A percentile compares a stretch with the other conserved stretches of the same genome.
phyloP scores from a whole-genome alignment of 192 early-diverging fungal species.

The Coemansia sp. region DNA sequence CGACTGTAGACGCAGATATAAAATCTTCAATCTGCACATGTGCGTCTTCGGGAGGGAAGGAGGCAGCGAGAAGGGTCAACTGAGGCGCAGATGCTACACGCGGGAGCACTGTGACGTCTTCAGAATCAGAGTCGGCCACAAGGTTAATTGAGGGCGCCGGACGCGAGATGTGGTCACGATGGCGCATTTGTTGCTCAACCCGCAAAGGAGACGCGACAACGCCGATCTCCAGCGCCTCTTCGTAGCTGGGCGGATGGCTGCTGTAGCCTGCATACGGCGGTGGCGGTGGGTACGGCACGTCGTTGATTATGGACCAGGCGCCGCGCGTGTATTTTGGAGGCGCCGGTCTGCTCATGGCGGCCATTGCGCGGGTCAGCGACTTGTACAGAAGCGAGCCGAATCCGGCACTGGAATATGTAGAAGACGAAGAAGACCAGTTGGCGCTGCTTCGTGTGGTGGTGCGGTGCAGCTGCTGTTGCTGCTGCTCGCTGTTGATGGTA shows the following conservation, averaged over 20 bases:
- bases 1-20: not conserved
- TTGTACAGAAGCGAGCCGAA: conserved; percentile 27
- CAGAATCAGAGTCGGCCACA: not conserved
- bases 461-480: conserved; percentile 2
- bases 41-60: not conserved
- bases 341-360: conserved; percentile 13
- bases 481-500: conserved; percentile 2
- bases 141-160: conserved; percentile 2
- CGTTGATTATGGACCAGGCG: conserved; percentile 52
- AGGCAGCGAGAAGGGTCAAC: not conserved
- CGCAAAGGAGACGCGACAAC: conserved; percentile 51
- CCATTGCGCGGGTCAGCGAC: conserved; percentile 33
- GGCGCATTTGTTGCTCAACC: conserved; percentile 35
- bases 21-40: too few species aligned
- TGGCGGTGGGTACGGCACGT: conserved; percentile 50
- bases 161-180: not conserved
- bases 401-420: conserved; percentile 30
- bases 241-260: conserved; percentile 43
- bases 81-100: conserved; percentile 25
- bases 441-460: not conserved
- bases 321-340: conserved; percentile 41
- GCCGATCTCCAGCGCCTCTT: conserved; percentile 49
- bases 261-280: conserved; percentile 49
- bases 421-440: not conserved
- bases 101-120: not conserved